phyloP scores from a whole-genome alignment of 2,329 filamentous ascomycete species.

The Gyromitra esculenta region DNA sequence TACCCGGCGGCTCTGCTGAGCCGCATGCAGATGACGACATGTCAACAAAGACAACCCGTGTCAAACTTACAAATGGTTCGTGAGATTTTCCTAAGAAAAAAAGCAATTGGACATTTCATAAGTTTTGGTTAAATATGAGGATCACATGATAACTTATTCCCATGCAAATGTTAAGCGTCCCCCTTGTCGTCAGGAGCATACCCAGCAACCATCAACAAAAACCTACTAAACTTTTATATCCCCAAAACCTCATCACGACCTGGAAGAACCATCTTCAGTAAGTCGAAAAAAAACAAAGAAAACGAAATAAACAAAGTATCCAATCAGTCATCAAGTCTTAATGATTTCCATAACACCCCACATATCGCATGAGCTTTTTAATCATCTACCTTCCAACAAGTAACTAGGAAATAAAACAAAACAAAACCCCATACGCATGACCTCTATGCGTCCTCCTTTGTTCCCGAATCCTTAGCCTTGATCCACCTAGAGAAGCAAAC shows the following conservation, averaged over 20 bases:
- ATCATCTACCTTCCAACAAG: conserved; percentile 27
- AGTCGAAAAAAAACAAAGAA: conserved; percentile 6
- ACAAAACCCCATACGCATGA: not conserved
- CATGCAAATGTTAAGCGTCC: conserved; percentile 8
- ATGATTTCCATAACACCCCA: conserved; percentile 14
- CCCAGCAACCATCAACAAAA: conserved; percentile 26
- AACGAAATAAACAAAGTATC: conserved; percentile 15
- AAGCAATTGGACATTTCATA: not conserved
- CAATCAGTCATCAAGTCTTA: conserved; percentile 15
- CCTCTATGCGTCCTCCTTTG: not conserved
- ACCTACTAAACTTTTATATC: conserved; percentile 38
- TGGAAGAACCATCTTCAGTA: conserved; percentile 11
- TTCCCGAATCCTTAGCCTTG: not conserved
- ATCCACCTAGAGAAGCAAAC: not conserved
- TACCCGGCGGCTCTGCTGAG: conserved; percentile 43
- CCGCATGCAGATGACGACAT: conserved; percentile 46
- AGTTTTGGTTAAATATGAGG: not conserved
- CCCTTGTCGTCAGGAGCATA: conserved; percentile 16
- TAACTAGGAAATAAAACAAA: conserved; percentile 9
- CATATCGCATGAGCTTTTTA: conserved; percentile 32
- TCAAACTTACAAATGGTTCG: conserved; percentile 16
- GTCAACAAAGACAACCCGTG: conserved; percentile 30
- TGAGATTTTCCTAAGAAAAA: not conserved
- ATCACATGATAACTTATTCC: conserved; percentile 29
- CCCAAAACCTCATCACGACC: conserved; percentile 26